Conservation (phyloP, 768 basidiomycete species). For the Calocybe gangraenosa region DNA sequence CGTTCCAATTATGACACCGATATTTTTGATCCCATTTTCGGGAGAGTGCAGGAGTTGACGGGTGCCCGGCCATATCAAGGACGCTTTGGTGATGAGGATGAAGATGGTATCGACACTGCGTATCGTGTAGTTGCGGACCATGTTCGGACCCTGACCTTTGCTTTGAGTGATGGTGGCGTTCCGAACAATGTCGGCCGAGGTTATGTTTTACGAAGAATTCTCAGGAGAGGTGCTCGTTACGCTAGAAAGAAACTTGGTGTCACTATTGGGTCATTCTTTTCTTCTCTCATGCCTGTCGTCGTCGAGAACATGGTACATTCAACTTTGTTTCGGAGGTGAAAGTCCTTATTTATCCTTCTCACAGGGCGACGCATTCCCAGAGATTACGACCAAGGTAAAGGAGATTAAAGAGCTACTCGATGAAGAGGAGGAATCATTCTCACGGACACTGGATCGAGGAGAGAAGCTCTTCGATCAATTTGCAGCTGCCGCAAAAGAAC, state of each 20-base stretch:
- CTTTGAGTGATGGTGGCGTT: slow-evolving; percentile 93
- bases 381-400: slow-evolving; percentile 75
- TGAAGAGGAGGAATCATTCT: slow-evolving; percentile 97
- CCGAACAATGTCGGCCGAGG: slow-evolving; percentile 96
- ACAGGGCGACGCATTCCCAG: slow-evolving; percentile 87
- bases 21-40: slow-evolving; percentile 87
- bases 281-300: slow-evolving; percentile 83
- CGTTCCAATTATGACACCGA: slow-evolving; percentile 98
- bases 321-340: not conserved
- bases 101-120: slow-evolving; percentile 93
- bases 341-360: slow-evolving; percentile 3
- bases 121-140: slow-evolving; percentile 98
- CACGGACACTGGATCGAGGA: slow-evolving; percentile 94
- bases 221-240: slow-evolving; percentile 92
- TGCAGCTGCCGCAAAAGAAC: slow-evolving; percentile 59
- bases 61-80: slow-evolving; percentile 86
- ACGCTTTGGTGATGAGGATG: slow-evolving; percentile 92
- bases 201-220: slow-evolving; percentile 92
- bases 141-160: slow-evolving; percentile 91
- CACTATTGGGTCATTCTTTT: slow-evolving; percentile 93
- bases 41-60: slow-evolving; percentile 81
- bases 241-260: slow-evolving; percentile 93
- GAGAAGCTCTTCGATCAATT: slow-evolving; percentile 95
- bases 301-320: slow-evolving; percentile 78
- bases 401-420: slow-evolving; percentile 94